These are phyloP conservation scores for Raffaelea arxii DNA, from an alignment of 2,329 filamentous ascomycete genomes.

Conservation along the genomic window DNA sequence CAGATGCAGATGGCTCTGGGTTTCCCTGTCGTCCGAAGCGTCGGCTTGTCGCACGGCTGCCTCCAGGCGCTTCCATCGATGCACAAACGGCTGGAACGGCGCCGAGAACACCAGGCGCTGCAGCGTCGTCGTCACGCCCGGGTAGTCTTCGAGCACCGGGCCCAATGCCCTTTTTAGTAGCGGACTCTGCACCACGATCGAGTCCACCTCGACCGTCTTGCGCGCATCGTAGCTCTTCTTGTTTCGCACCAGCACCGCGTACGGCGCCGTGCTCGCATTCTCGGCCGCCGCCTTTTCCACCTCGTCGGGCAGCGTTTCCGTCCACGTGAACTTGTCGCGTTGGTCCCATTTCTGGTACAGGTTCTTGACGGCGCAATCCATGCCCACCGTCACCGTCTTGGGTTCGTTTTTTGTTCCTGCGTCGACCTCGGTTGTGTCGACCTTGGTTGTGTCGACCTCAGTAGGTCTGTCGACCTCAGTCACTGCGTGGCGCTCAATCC, in stretches of 20 bases:
- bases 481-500: too few relatives aligned
- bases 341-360: not conserved
- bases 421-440: too few relatives aligned
- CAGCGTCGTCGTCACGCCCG: slow-evolving; percentile 45
- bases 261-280: not conserved
- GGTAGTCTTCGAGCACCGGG: slow-evolving; percentile 43
- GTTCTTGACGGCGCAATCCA: not conserved
- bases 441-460: too few relatives aligned
- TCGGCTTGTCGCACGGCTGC: slow-evolving; percentile 24
- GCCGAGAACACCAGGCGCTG: slow-evolving; percentile 47
- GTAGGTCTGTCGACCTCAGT: too few relatives aligned
- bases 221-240: slow-evolving; percentile 41
- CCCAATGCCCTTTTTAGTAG: slow-evolving; percentile 44
- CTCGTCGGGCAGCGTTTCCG: not conserved
- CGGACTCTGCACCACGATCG: slow-evolving; percentile 54
- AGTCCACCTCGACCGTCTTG: slow-evolving; percentile 48
- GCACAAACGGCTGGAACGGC: slow-evolving; percentile 52
- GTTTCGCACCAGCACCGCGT: not conserved
- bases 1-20: slow-evolving; percentile 32
- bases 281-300: not conserved
- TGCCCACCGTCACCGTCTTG: not conserved
- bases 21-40: slow-evolving; percentile 22
- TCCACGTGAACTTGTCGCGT: not conserved
- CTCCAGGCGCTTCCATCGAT: slow-evolving; percentile 45
- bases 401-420: too few relatives aligned